Evolutionary conservation across 2,329 filamentous ascomycete species (phyloP).

Genomic region (Dothideomycetes sp.): DNA sequence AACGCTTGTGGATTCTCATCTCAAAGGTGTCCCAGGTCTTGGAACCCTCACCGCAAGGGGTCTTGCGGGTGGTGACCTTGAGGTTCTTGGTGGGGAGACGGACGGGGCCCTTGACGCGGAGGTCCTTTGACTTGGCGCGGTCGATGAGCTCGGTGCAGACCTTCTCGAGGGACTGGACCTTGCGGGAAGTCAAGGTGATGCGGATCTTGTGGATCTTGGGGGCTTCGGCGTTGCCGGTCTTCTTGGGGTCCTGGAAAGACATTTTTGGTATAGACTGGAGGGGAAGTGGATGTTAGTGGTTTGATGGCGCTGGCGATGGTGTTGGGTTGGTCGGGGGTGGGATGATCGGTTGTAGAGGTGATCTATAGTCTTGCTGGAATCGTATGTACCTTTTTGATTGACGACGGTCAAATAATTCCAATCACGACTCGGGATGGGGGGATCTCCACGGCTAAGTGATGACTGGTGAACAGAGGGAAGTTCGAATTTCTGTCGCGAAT

Average conservation of each 20-base stretch:
- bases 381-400: too few relatives aligned
- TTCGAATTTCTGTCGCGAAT: conserved; percentile 3
- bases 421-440: conserved; percentile 40
- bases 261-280: conserved; percentile 48
- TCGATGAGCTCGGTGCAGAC: conserved; percentile 98
- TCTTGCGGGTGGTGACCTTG: conserved; percentile 97
- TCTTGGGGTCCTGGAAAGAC: conserved; percentile 94
- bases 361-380: too few relatives aligned
- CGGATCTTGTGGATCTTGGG: conserved; percentile 97
- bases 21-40: conserved; percentile 99
- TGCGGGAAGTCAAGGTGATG: conserved; percentile 93
- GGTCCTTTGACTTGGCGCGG: conserved; percentile 96
- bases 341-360: too few relatives aligned
- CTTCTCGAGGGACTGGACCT: conserved; percentile 93
- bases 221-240: conserved; percentile 75
- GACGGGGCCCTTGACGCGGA: conserved; percentile 96
- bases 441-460: conserved; percentile 44
- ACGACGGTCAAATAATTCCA: conserved; percentile 26
- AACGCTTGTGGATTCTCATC: conserved; percentile 97
- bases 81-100: conserved; percentile 95
- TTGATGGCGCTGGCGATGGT: conserved; percentile 19
- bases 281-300: conserved; percentile 15
- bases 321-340: too few relatives aligned
- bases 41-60: conserved; percentile 97
- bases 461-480: conserved; percentile 30